Conservation (phyloP, 169 alveolate species). For the Babesia gibsoni region DNA sequence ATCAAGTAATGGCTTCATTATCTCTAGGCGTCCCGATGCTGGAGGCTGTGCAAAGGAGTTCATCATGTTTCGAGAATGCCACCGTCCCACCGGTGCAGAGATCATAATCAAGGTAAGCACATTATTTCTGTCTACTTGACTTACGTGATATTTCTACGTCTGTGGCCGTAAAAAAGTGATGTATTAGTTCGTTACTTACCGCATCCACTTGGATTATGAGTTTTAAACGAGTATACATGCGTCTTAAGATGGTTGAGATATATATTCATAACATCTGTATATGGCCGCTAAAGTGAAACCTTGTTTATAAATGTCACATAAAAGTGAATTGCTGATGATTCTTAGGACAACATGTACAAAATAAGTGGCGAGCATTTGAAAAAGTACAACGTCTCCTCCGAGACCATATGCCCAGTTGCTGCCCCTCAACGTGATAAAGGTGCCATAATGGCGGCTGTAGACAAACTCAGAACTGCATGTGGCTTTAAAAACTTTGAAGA, state of each 20-base stretch:
- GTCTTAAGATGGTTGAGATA: no score
- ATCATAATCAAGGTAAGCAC: slow-evolving; percentile 62
- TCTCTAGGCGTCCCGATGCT: slow-evolving; percentile 67
- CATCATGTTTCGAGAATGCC: slow-evolving; percentile 73
- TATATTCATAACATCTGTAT: no score
- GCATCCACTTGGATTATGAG: no score
- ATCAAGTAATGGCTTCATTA: background rate
- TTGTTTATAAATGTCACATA: background rate
- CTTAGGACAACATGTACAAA: slow-evolving; percentile 57
- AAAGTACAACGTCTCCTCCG: slow-evolving; percentile 53
- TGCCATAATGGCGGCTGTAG: background rate
- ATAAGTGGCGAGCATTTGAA: slow-evolving; percentile 29
- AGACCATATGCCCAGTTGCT: slow-evolving; percentile 42
- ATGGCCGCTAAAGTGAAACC: background rate
- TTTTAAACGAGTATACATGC: no score
- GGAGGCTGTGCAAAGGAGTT: slow-evolving; percentile 75
- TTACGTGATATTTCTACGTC: background rate
- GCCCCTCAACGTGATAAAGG: slow-evolving; percentile 34
- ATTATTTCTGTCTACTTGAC: background rate
- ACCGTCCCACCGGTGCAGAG: slow-evolving; percentile 77
- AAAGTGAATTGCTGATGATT: background rate
- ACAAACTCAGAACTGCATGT: slow-evolving; percentile 32
- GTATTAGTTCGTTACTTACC: no score
- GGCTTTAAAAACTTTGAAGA: slow-evolving; percentile 62
- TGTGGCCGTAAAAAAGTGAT: background rate